Conservation (phyloP, 768 basidiomycete genomes). For the Pulveroboletus sp. region DNA sequence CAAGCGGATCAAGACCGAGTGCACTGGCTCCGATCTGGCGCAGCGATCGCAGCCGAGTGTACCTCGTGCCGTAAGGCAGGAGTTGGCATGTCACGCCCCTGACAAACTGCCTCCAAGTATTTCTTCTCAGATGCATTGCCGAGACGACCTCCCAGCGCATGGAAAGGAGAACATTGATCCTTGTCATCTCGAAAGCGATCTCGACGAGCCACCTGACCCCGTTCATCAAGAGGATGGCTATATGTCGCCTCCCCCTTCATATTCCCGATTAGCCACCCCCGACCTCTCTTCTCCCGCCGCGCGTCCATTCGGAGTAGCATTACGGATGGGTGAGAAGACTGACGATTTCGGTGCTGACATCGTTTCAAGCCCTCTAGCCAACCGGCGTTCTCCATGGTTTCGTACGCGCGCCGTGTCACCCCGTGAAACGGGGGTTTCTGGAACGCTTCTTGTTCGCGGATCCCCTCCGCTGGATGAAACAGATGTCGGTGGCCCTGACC, state of each 20-base stretch:
- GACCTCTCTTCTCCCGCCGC: constrained; percentile 64
- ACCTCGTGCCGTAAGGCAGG: constrained; percentile 14
- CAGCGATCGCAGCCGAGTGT: constrained; percentile 24
- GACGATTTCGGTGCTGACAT: constrained; percentile 51
- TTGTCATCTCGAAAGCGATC: constrained; percentile 39
- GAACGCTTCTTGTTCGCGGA: constrained; percentile 25
- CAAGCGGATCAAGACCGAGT: constrained; percentile 42
- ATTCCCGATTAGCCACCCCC: constrained; percentile 44
- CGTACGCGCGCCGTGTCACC: constrained; percentile 2
- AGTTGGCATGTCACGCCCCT: constrained; percentile 1
- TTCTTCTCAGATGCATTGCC: constrained; percentile 27
- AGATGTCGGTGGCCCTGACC: constrained; percentile 36
- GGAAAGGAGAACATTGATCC: constrained; percentile 38
- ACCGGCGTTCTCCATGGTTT: constrained; percentile 13
- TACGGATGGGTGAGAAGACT: constrained; percentile 3
- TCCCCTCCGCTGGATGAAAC: constrained; percentile 24
- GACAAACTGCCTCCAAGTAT: constrained; percentile 26
- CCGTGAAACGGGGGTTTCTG: not conserved
- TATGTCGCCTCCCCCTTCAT: constrained; percentile 62
- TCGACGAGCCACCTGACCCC: constrained; percentile 34
- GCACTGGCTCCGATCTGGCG: constrained; percentile 19
- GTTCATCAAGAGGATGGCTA: constrained; percentile 81
- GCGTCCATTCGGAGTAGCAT: constrained; percentile 21
- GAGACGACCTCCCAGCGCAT: constrained; percentile 41
- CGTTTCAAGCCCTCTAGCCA: constrained; percentile 30